These are phyloP conservation scores for Beta vulgaris DNA, from an alignment of 148 eudicot genomes.

Conservation along the genomic window DNA sequence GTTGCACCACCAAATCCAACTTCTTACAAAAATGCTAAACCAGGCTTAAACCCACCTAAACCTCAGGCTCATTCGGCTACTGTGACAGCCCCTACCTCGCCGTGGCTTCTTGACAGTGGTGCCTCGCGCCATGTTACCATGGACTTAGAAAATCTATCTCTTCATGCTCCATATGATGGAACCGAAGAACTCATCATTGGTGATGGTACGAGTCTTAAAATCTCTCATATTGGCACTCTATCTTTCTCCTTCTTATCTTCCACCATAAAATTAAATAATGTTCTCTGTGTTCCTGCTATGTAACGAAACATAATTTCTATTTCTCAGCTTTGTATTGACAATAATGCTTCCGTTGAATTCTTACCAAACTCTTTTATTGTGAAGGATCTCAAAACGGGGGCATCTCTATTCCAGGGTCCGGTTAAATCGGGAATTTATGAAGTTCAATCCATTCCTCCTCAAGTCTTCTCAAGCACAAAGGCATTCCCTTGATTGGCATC, in stretches of 20 bases:
- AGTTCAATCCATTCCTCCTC: background rate
- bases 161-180: background rate
- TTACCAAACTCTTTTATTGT: conserved; percentile 5
- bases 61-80: too few species aligned
- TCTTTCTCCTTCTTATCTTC: background rate
- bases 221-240: background rate
- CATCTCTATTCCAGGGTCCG: background rate
- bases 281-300: background rate
- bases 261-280: background rate
- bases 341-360: background rate
- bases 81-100: too few species aligned
- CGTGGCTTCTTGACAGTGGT: too few species aligned
- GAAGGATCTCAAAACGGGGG: background rate
- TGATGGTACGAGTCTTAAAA: background rate
- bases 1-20: too few species aligned
- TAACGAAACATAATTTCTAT: too few species aligned
- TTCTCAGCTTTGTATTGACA: background rate
- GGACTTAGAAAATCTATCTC: background rate
- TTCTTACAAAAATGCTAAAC: too few species aligned
- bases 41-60: too few species aligned
- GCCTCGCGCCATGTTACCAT: background rate
- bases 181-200: background rate
- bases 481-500: background rate
- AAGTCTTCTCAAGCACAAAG: background rate
- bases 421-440: background rate